phyloP scores from a whole-genome alignment of 2,329 filamentous ascomycete species.

The Penicillium concentricum region DNA sequence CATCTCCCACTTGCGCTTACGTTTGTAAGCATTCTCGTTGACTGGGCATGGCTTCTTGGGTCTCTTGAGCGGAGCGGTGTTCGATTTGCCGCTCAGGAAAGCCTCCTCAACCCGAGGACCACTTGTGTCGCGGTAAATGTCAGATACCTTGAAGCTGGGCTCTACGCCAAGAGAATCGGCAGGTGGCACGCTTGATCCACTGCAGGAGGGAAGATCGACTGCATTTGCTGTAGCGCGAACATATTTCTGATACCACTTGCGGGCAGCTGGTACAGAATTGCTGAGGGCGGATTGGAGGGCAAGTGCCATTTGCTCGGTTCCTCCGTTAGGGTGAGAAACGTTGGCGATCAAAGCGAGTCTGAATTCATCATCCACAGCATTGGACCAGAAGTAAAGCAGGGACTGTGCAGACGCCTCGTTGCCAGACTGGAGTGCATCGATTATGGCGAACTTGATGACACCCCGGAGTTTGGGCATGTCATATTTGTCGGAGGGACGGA shows the following conservation, averaged over 20 bases:
- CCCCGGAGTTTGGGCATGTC: conserved; percentile 15
- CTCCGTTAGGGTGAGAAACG: conserved; percentile 1
- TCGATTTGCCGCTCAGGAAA: conserved; percentile 26
- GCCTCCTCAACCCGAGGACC: conserved; percentile 20
- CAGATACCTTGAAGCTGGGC: conserved; percentile 21
- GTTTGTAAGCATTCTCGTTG: conserved; percentile 26
- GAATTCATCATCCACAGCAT: conserved; percentile 16
- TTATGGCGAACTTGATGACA: conserved; percentile 10
- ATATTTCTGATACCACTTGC: conserved; percentile 17
- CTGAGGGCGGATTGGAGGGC: conserved; percentile 14
- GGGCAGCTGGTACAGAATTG: conserved; percentile 11
- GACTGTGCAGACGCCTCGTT: conserved; percentile 9
- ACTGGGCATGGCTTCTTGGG: conserved; percentile 24
- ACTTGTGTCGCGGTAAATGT: conserved; percentile 25
- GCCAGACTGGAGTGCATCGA: neutral
- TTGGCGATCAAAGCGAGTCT: conserved; percentile 20
- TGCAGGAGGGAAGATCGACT: conserved; percentile 17
- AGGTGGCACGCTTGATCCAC: conserved; percentile 41
- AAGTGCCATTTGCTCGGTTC: conserved; percentile 10
- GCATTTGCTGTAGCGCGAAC: neutral
- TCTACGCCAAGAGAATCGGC: conserved; percentile 40
- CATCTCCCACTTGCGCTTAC: conserved; percentile 29
- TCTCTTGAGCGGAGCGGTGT: conserved; percentile 27
- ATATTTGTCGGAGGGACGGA: conserved; percentile 12
- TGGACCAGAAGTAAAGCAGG: conserved; percentile 21